Evolutionary conservation across 345 rosid species (phyloP).

Genomic region (Hypericum androsaemum): DNA sequence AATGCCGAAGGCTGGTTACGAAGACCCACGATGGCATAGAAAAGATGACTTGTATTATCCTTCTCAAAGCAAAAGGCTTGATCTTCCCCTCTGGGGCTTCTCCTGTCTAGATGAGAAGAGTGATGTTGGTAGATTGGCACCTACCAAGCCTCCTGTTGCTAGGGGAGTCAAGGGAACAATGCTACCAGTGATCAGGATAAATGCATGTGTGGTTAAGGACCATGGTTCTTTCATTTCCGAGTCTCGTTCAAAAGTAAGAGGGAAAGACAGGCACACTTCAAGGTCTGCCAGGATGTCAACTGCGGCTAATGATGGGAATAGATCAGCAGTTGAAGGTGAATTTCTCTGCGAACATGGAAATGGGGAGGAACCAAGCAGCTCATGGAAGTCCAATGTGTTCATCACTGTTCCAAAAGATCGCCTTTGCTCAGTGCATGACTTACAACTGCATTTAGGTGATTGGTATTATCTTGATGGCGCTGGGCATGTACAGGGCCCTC

Average conservation of each 20-base stretch:
- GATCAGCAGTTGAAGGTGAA: conserved; percentile 49
- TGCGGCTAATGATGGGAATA: conserved; percentile 49
- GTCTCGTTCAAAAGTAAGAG: conserved; percentile 50
- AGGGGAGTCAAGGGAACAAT: conserved; percentile 72
- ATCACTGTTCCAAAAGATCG: conserved; percentile 52
- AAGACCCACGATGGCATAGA: conserved; percentile 87
- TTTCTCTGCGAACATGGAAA: conserved; percentile 34
- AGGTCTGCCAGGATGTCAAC: conserved; percentile 58
- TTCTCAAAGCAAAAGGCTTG: conserved; percentile 69
- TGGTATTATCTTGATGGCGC: conserved; percentile 94
- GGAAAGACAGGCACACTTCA: conserved; percentile 58
- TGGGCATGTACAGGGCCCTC: conserved; percentile 90
- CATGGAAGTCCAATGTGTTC: conserved; percentile 36
- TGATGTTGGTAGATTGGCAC: conserved; percentile 26
- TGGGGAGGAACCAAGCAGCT: conserved; percentile 36
- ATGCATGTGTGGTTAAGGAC: conserved; percentile 94
- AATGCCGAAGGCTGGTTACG: conserved; percentile 81
- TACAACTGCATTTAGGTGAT: conserved; percentile 85
- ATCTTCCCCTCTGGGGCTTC: conserved; percentile 91
- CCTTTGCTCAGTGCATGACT: conserved; percentile 52
- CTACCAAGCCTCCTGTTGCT: conserved; percentile 32
- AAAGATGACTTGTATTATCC: conserved; percentile 81
- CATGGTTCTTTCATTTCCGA: conserved; percentile 77
- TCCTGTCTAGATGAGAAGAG: conserved; percentile 58
- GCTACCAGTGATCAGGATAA: conserved; percentile 85